phyloP scores from a whole-genome alignment of 345 rosid genomes.

The Pistacia vera region DNA sequence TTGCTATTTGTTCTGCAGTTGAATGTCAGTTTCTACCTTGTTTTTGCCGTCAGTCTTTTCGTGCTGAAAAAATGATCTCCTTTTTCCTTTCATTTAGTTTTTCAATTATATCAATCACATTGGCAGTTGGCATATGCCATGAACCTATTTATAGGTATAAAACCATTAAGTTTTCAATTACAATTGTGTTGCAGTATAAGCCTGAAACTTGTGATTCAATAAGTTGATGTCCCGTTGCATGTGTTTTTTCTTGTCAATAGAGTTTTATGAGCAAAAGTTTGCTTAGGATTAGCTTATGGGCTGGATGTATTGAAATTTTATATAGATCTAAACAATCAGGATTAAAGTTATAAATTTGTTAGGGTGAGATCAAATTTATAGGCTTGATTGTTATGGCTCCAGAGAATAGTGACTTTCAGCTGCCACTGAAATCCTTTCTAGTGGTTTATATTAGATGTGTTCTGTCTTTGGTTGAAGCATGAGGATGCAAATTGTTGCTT shows the following conservation, averaged over 20 bases:
- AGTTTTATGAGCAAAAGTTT: background rate
- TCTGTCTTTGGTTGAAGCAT: background rate
- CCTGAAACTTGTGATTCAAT: background rate
- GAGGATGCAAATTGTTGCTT: background rate
- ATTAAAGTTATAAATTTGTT: background rate
- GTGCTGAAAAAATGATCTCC: background rate
- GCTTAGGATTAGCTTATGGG: background rate
- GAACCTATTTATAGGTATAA: background rate
- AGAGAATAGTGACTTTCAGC: background rate
- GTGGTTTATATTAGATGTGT: constrained; percentile 6
- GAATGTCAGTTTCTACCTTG: background rate
- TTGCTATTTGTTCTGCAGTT: background rate
- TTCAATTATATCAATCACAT: background rate
- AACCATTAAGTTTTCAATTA: background rate
- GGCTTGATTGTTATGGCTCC: background rate
- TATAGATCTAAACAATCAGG: background rate
- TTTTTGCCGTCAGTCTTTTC: background rate
- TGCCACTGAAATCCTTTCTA: background rate
- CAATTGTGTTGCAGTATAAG: background rate
- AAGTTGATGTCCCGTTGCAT: background rate
- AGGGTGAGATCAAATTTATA: background rate
- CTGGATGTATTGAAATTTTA: background rate
- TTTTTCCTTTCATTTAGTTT: background rate
- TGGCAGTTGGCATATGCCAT: background rate
- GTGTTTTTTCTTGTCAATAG: background rate